phyloP scores from a whole-genome alignment of 2,329 filamentous ascomycete species.

The Diaporthe ampelina region DNA sequence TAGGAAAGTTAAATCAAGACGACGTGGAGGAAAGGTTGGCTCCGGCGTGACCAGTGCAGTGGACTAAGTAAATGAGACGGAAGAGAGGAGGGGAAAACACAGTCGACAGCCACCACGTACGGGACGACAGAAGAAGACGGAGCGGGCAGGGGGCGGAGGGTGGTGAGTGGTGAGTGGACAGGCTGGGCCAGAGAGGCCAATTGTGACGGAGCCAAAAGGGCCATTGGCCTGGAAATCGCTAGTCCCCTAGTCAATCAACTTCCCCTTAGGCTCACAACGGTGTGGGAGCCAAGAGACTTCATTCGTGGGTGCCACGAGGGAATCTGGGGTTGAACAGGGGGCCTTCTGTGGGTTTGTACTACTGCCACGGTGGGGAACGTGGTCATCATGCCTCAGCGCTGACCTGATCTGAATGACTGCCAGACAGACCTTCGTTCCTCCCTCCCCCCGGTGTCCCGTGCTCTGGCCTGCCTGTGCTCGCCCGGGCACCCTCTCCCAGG shows the following conservation, averaged over 20 bases:
- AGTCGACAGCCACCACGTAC: conserved; percentile 24
- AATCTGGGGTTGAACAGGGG: conserved; percentile 42
- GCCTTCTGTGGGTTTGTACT: conserved; percentile 8
- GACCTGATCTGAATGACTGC: not conserved
- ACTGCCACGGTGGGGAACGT: conserved; percentile 32
- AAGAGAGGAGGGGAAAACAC: conserved; percentile 10
- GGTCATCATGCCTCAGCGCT: conserved; percentile 13
- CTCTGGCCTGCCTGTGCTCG: conserved; percentile 5
- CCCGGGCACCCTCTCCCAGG: not conserved
- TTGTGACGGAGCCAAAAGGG: conserved; percentile 27
- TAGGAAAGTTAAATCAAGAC: conserved; percentile 38
- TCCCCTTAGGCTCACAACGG: conserved; percentile 33
- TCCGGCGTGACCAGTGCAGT: too few species aligned
- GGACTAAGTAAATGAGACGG: not conserved
- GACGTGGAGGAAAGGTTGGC: conserved; percentile 5
- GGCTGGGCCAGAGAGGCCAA: conserved; percentile 14
- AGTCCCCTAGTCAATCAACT: conserved; percentile 31
- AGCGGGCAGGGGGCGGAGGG: conserved; percentile 17
- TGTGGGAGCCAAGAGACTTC: conserved; percentile 38
- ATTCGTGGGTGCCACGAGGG: conserved; percentile 39
- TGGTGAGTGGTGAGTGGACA: not conserved
- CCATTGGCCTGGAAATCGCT: conserved; percentile 20
- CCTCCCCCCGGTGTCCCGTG: conserved; percentile 8
- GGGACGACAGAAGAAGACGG: conserved; percentile 23
- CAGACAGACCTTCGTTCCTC: too few species aligned